Evolutionary conservation across 768 basidiomycete genomes (phyloP).

Genomic region (Russula earlei): DNA sequence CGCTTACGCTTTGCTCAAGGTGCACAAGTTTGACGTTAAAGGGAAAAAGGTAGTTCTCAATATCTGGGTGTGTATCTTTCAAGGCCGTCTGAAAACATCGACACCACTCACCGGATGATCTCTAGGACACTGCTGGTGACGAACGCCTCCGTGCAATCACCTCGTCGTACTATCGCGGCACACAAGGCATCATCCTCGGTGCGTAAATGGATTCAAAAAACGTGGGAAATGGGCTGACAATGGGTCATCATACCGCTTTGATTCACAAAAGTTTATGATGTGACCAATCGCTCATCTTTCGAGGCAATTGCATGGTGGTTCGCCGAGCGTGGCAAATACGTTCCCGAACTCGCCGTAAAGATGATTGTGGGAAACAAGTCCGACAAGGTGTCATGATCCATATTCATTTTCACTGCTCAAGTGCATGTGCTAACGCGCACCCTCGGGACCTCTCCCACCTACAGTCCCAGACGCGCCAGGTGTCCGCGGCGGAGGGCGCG

Average conservation of each 20-base stretch:
- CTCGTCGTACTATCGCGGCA: constrained; percentile 85
- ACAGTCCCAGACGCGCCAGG: constrained; percentile 82
- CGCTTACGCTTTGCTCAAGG: constrained; percentile 30
- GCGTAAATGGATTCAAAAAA: constrained; percentile 6
- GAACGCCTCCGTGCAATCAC: constrained; percentile 94
- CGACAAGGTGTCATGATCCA: constrained; percentile 54
- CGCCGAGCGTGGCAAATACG: constrained; percentile 86
- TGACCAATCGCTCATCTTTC: constrained; percentile 84
- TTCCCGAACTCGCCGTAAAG: constrained; percentile 74
- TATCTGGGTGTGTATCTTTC: constrained; percentile 68
- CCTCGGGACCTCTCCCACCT: background rate
- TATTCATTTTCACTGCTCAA: background rate
- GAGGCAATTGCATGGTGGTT: constrained; percentile 88
- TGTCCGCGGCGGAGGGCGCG: constrained; percentile 65
- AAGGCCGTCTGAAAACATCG: background rate
- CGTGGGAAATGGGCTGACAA: no score
- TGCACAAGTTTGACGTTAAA: constrained; percentile 78
- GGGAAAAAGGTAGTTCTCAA: constrained; percentile 83
- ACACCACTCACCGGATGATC: background rate
- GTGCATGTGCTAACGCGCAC: no score
- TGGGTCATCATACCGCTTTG: no score
- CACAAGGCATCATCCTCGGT: constrained; percentile 75
- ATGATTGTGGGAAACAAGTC: constrained; percentile 92
- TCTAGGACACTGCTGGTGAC: constrained; percentile 88
- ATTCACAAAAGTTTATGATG: constrained; percentile 70